Conservation (phyloP, 164 flowering plant species). For the Protea cynaroides region DNA sequence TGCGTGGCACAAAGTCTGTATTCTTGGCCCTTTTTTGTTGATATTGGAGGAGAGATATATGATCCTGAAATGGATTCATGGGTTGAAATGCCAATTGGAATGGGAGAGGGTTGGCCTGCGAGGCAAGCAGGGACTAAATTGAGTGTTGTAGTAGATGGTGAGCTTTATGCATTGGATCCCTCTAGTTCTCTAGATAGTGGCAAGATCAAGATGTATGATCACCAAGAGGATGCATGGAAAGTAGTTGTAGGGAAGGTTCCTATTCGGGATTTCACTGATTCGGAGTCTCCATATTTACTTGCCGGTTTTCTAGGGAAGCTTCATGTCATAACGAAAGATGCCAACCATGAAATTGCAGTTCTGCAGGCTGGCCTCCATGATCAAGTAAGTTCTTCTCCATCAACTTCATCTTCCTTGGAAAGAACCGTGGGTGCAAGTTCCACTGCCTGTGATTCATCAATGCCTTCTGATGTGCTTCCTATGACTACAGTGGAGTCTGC, state of each 20-base stretch:
- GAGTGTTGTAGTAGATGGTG: slow-evolving; percentile 78
- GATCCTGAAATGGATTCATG: slow-evolving; percentile 76
- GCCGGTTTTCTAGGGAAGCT: slow-evolving; percentile 76
- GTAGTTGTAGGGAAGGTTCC: slow-evolving; percentile 70
- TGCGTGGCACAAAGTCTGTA: slow-evolving; percentile 84
- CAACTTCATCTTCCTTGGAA: slow-evolving; percentile 10
- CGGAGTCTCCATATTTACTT: slow-evolving; percentile 82
- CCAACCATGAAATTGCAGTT: slow-evolving; percentile 32
- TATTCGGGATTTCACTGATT: slow-evolving; percentile 47
- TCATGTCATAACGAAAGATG: slow-evolving; percentile 76
- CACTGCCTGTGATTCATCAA: too few species aligned
- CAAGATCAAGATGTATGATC: slow-evolving; percentile 73
- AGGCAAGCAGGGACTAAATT: slow-evolving; percentile 86
- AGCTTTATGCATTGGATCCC: slow-evolving; percentile 82
- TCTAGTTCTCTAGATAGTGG: slow-evolving; percentile 70
- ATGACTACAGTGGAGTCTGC: slow-evolving; percentile 11
- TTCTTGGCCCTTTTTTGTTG: slow-evolving; percentile 88
- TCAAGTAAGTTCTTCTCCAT: slow-evolving; percentile 16
- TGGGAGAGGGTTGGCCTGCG: slow-evolving; percentile 99
- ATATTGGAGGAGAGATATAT: slow-evolving; percentile 82
- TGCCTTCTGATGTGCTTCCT: too few species aligned
- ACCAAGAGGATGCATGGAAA: slow-evolving; percentile 75
- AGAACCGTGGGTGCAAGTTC: too few species aligned
- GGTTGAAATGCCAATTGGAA: slow-evolving; percentile 88
- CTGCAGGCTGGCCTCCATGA: slow-evolving; percentile 44